Evolutionary conservation across 139 green algal species (phyloP).

Genomic region (Marvania coccoides): DNA sequence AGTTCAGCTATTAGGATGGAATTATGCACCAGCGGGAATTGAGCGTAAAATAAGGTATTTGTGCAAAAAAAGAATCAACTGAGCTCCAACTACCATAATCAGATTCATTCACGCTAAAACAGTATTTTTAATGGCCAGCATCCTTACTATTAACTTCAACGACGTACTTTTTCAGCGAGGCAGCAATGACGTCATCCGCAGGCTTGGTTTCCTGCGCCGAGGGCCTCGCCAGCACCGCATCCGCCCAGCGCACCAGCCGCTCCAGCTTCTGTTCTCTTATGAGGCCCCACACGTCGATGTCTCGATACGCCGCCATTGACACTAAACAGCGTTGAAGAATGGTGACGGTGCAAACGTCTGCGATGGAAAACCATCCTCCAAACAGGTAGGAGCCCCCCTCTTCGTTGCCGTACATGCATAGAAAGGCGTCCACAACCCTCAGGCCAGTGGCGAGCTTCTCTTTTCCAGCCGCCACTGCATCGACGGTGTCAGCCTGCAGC

Average conservation of each 20-base stretch:
- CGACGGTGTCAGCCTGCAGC: not conserved
- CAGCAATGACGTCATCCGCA: not conserved
- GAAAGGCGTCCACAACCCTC: not conserved
- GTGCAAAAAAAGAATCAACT: too few relatives aligned
- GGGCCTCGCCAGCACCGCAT: not conserved
- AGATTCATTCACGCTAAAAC: too few relatives aligned
- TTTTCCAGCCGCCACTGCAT: not conserved
- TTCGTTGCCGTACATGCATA: not conserved
- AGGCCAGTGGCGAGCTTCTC: not conserved
- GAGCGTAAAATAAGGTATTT: too few relatives aligned
- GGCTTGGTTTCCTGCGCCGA: not conserved
- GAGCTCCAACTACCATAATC: too few relatives aligned
- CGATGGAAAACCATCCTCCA: not conserved
- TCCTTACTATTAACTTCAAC: not conserved
- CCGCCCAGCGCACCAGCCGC: not conserved
- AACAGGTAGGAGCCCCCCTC: constrained; percentile 1
- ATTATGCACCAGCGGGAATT: too few relatives aligned
- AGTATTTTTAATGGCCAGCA: not conserved
- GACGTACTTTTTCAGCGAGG: not conserved
- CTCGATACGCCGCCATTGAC: not conserved
- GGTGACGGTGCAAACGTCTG: not conserved
- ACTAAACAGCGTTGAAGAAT: not conserved
- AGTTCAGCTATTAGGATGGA: too few relatives aligned
- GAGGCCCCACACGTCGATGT: not conserved
- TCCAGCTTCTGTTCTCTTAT: not conserved